A percentile compares a stretch with the other conserved stretches of the same genome.
Evolutionary conservation across 2,329 filamentous ascomycete genomes (phyloP).

Genomic region (Fonsecaea nubica): DNA sequence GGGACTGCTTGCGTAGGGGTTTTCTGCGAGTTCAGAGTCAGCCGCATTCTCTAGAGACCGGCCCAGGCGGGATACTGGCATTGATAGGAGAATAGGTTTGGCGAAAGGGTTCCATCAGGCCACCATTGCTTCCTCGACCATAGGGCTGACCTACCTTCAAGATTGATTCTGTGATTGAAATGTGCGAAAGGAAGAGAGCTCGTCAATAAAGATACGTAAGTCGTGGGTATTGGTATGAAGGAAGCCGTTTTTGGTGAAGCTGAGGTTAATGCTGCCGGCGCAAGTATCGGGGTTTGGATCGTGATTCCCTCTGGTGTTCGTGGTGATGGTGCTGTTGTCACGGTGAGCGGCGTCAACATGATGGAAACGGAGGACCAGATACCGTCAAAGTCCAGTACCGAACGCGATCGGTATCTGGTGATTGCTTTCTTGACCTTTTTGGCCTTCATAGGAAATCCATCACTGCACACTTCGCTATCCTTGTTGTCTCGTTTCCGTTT

Average conservation of each 20-base stretch:
- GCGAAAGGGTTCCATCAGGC: background rate
- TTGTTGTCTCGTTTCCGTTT: slow-evolving; percentile 18
- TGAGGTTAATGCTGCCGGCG: background rate
- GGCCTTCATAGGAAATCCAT: slow-evolving; percentile 1
- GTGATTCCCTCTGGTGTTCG: slow-evolving; percentile 9
- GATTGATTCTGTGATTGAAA: background rate
- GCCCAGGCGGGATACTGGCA: background rate
- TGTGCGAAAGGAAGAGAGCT: background rate
- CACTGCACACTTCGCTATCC: slow-evolving; percentile 16
- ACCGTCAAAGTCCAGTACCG: background rate
- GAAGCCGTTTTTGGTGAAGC: background rate
- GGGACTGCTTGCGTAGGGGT: background rate
- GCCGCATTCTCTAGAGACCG: background rate
- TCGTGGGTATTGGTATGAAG: background rate
- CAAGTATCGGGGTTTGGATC: background rate
- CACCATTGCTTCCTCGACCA: background rate
- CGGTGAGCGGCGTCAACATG: background rate
- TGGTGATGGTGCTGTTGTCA: slow-evolving; percentile 1
- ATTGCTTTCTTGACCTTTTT: slow-evolving; percentile 13
- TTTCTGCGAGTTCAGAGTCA: background rate
- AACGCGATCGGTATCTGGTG: background rate
- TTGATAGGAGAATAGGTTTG: no score
- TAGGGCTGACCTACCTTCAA: background rate
- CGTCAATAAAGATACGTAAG: background rate
- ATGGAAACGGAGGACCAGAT: background rate